Percentiles rank a stretch among this genome's conserved stretches.
phyloP scores from a whole-genome alignment of 257 asterid species.

The Catharanthus roseus region DNA sequence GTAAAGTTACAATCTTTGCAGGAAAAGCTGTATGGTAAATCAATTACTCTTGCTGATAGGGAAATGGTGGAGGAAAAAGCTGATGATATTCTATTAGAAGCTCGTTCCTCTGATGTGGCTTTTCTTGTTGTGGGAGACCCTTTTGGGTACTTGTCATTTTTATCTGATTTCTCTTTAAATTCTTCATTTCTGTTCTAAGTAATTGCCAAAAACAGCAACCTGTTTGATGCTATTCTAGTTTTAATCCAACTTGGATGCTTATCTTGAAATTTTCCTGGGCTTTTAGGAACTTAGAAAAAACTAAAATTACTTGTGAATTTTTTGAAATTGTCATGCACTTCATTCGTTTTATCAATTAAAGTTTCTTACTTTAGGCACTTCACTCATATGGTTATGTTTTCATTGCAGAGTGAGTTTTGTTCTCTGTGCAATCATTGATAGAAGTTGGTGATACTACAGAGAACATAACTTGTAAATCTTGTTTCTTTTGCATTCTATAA shows the following conservation, averaged over 20 bases:
- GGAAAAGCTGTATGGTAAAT: conserved; percentile 73
- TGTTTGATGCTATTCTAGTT: background rate
- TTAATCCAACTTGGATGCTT: background rate
- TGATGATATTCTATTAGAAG: conserved; percentile 67
- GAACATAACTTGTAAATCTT: background rate
- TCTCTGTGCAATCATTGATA: background rate
- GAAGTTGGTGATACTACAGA: background rate
- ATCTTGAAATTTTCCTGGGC: background rate
- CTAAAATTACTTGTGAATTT: background rate
- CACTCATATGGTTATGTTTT: background rate
- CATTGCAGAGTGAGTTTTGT: too few species aligned
- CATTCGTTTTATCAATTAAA: background rate
- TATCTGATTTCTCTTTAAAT: conserved; percentile 1
- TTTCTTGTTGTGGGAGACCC: conserved; percentile 97
- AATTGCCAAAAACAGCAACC: background rate
- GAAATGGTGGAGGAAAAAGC: conserved; percentile 90
- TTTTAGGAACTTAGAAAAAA: background rate
- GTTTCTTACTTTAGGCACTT: background rate
- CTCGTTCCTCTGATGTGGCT: conserved; percentile 66
- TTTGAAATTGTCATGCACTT: background rate
- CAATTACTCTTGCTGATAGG: conserved; percentile 66
- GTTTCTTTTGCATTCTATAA: background rate
- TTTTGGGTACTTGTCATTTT: conserved; percentile 47
- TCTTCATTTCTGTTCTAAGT: background rate
- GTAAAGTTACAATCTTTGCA: conserved; percentile 28